phyloP scores from a whole-genome alignment of 192 early-diverging fungal species.

The Backusella sp. region DNA sequence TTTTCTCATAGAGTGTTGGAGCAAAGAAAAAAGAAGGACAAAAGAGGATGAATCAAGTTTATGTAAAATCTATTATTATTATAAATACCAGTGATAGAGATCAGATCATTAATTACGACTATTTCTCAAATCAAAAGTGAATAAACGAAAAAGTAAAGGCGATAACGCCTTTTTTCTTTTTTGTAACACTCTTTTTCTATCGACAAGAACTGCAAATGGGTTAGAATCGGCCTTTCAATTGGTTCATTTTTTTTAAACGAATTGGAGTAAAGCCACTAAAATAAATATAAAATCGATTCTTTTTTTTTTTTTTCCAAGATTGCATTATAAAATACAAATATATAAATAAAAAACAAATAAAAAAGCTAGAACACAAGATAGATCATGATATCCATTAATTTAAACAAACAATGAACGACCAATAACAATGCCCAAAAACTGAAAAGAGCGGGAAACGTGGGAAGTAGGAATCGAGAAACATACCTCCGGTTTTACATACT shows the following conservation, averaged over 20 bases:
- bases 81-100: background rate
- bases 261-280: conserved; percentile 5
- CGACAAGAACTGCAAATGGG: background rate
- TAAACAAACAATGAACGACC: background rate
- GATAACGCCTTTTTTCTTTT: background rate
- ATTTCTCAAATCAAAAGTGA: background rate
- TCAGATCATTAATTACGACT: background rate
- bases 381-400: conserved; percentile 4
- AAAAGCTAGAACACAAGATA: conserved; percentile 1
- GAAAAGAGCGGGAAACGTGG: conserved; percentile 4
- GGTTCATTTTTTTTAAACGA: conserved; percentile 1
- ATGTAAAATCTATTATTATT: background rate
- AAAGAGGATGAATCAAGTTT: background rate
- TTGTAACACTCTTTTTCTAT: background rate
- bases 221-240: background rate
- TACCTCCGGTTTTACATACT: background rate
- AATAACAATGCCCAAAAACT: background rate
- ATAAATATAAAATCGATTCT: background rate
- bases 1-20: background rate
- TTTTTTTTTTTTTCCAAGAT: background rate
- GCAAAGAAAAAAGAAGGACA: background rate
- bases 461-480: conserved; percentile 1
- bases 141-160: background rate
- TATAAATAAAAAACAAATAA: conserved; percentile 8
- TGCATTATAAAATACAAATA: conserved; percentile 7